These are phyloP conservation scores for Fusarium pseudonygamai DNA, from an alignment of 2,329 filamentous ascomycete species.

Conservation along the genomic window DNA sequence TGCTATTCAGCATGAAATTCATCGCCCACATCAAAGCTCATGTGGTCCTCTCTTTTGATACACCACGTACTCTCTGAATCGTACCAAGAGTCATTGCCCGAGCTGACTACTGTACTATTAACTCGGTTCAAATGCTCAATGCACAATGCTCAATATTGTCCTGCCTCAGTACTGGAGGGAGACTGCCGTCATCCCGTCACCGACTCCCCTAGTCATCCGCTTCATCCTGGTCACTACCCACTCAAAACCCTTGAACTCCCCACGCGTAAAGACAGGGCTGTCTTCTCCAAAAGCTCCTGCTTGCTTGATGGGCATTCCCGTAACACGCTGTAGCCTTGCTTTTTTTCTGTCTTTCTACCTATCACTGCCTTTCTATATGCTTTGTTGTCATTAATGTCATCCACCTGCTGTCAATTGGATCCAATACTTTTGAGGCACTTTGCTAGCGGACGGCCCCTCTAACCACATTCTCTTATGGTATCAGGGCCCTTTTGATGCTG, in stretches of 20 bases:
- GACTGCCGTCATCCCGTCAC: slow-evolving; percentile 33
- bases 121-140: neutral
- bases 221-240: slow-evolving; percentile 28
- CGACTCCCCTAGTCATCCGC: slow-evolving; percentile 18
- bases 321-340: slow-evolving; percentile 23
- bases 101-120: neutral
- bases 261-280: slow-evolving; percentile 27
- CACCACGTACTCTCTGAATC: neutral
- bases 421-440: neutral
- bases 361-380: neutral
- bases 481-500: slow-evolving; percentile 4
- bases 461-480: neutral
- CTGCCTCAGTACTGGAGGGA: neutral
- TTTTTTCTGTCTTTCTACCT: slow-evolving; percentile 13
- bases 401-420: neutral
- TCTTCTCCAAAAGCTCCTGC: neutral
- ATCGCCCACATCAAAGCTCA: neutral
- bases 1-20: neutral
- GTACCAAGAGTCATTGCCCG: neutral
- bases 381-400: neutral
- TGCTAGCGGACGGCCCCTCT: neutral
- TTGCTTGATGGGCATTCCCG: slow-evolving; percentile 14
- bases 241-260: slow-evolving; percentile 27
- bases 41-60: neutral
- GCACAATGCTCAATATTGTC: neutral